Conservation (phyloP, 2,329 filamentous ascomycete genomes). For the Fusarium sp. region DNA sequence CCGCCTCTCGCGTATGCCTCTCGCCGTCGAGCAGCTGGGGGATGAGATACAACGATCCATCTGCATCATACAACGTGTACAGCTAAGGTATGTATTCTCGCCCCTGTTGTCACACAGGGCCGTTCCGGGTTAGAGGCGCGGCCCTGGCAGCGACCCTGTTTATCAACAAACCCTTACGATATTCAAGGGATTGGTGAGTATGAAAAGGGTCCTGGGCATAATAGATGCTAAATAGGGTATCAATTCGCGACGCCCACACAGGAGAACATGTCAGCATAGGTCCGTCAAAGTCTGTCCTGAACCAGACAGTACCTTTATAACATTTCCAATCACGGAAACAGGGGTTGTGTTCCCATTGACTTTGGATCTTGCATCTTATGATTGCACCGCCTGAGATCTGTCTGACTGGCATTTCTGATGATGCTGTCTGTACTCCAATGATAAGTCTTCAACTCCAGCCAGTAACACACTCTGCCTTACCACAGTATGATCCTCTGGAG, state of each 20-base stretch:
- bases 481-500: background rate
- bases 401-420: conserved; percentile 24
- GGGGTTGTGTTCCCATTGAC: conserved; percentile 34
- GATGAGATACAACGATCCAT: conserved; percentile 26
- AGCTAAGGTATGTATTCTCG: conserved; percentile 5
- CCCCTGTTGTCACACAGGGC: conserved; percentile 28
- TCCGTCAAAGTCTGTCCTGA: background rate
- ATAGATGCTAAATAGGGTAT: conserved; percentile 18
- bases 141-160: conserved; percentile 30
- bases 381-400: conserved; percentile 42
- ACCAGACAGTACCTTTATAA: background rate
- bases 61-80: conserved; percentile 32
- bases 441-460: background rate
- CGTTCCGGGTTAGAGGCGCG: conserved; percentile 26
- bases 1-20: conserved; percentile 28
- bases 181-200: background rate
- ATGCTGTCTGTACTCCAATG: conserved; percentile 8
- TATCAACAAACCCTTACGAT: conserved; percentile 22
- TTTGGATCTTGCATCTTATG: conserved; percentile 40
- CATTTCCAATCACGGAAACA: background rate
- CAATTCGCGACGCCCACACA: conserved; percentile 22
- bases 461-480: conserved; percentile 2
- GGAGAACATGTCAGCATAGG: background rate
- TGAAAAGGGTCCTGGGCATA: background rate
- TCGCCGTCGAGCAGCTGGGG: conserved; percentile 33